Evolutionary conservation across 73 alveolate species (phyloP).

Genomic region (Paramecium biaurelia): DNA sequence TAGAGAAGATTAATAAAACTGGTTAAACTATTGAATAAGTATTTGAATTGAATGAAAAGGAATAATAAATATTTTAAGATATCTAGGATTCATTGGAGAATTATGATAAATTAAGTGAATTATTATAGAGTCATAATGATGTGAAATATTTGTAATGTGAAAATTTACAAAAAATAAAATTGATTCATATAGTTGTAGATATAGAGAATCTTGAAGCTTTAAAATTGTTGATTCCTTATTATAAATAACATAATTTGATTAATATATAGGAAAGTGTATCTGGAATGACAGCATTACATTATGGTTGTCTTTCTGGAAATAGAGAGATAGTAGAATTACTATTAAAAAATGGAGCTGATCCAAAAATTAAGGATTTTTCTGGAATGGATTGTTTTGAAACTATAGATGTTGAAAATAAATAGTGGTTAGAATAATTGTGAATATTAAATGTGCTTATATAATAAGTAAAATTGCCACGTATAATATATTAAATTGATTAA

Average conservation of each 20-base stretch:
- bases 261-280: conserved; percentile 43
- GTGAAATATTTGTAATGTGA: not conserved
- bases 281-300: conserved; percentile 37
- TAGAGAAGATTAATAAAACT: not conserved
- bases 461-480: not conserved
- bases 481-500: not conserved
- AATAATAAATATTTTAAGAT: not conserved
- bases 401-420: not conserved
- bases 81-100: not conserved
- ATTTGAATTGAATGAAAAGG: not conserved
- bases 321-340: not conserved
- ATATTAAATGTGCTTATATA: not conserved
- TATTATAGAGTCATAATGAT: not conserved
- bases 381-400: conserved; percentile 38
- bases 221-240: not conserved
- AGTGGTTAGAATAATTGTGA: not conserved
- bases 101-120: not conserved
- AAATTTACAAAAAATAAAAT: not conserved
- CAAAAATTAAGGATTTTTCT: conserved; percentile 17
- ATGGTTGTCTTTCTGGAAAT: conserved; percentile 32
- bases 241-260: not conserved
- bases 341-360: conserved; percentile 40
- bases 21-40: not conserved
- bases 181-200: not conserved
- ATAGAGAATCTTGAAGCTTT: not conserved